Conservation (phyloP, 106 monocot genomes). For the Ottelia alismoides region DNA sequence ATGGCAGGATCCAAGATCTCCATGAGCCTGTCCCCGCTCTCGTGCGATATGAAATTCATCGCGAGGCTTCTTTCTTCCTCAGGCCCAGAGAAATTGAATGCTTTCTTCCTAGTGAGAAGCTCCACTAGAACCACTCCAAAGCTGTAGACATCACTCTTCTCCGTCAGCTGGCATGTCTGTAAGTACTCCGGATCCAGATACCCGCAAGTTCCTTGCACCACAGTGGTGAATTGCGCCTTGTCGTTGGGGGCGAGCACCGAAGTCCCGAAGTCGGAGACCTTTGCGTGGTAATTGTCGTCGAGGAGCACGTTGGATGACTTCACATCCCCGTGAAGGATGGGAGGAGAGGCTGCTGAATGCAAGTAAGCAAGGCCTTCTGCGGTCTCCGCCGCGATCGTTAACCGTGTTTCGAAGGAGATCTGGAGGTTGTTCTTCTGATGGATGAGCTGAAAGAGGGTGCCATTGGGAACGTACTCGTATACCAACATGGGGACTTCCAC, state of each 20-base stretch:
- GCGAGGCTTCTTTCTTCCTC: conserved; percentile 14
- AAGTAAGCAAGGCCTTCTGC: conserved; percentile 31
- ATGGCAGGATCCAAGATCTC: conserved; percentile 14
- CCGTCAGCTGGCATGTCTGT: too few species aligned
- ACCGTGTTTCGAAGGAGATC: conserved; percentile 8
- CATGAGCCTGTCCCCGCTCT: background rate
- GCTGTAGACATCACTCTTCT: too few species aligned
- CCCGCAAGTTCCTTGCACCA: too few species aligned
- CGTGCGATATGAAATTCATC: conserved; percentile 7
- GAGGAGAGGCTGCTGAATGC: conserved; percentile 25
- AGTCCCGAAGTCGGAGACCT: conserved; percentile 31
- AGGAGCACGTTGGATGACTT: conserved; percentile 35
- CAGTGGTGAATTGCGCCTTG: conserved; percentile 13
- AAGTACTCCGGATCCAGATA: conserved; percentile 37
- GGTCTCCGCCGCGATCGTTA: conserved; percentile 23
- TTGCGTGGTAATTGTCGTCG: conserved; percentile 20
- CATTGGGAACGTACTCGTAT: too few species aligned
- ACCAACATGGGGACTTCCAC: too few species aligned
- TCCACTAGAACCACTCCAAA: conserved; percentile 32
- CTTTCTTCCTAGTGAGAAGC: conserved; percentile 22
- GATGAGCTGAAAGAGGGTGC: conserved; percentile 8
- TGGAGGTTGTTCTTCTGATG: conserved; percentile 2
- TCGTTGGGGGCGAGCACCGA: conserved; percentile 14
- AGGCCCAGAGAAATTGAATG: conserved; percentile 1
- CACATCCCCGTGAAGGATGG: conserved; percentile 35